phyloP scores from a whole-genome alignment of 352 stramenopile species.

The Phytophthora chlamydospora region DNA sequence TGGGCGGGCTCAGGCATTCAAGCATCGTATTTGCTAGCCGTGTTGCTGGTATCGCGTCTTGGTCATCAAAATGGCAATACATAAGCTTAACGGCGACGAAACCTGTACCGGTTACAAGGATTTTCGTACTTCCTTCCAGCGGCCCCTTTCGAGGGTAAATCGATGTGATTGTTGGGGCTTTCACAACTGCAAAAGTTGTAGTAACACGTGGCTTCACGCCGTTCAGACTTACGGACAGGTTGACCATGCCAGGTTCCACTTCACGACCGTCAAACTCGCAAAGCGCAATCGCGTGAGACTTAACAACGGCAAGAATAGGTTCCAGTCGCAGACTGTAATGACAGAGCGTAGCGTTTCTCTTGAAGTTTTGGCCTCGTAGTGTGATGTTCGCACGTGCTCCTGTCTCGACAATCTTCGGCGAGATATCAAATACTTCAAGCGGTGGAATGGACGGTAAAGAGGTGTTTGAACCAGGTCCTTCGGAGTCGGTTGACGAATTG shows the following conservation, averaged over 20 bases:
- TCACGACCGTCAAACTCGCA: conserved; percentile 25
- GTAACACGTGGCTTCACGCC: conserved; percentile 8
- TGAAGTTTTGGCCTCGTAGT: conserved; percentile 33
- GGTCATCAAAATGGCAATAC: conserved; percentile 40
- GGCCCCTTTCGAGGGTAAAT: conserved; percentile 27
- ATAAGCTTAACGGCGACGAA: conserved; percentile 19
- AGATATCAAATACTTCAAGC: conserved; percentile 23
- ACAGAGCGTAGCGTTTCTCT: conserved; percentile 33
- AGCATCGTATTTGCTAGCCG: conserved; percentile 21
- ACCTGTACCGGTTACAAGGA: conserved; percentile 25
- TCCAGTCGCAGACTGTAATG: conserved; percentile 24
- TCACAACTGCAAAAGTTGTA: conserved; percentile 18
- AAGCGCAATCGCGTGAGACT: conserved; percentile 19
- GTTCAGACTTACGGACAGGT: conserved; percentile 26
- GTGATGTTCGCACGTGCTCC: conserved; percentile 34
- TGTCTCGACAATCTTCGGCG: conserved; percentile 28
- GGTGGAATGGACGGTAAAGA: not conserved
- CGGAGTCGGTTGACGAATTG: not conserved
- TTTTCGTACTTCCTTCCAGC: conserved; percentile 25
- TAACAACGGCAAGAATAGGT: conserved; percentile 17
- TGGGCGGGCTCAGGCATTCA: conserved; percentile 30
- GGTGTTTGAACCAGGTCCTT: conserved; percentile 2
- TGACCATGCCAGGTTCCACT: conserved; percentile 9
- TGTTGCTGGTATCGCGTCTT: conserved; percentile 6
- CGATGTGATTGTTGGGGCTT: conserved; percentile 19